Percentiles rank a stretch among this genome's conserved stretches.
phyloP scores from a whole-genome alignment of 495 filamentous ascomycete species.

The Pyrenopolyporus hunteri region DNA sequence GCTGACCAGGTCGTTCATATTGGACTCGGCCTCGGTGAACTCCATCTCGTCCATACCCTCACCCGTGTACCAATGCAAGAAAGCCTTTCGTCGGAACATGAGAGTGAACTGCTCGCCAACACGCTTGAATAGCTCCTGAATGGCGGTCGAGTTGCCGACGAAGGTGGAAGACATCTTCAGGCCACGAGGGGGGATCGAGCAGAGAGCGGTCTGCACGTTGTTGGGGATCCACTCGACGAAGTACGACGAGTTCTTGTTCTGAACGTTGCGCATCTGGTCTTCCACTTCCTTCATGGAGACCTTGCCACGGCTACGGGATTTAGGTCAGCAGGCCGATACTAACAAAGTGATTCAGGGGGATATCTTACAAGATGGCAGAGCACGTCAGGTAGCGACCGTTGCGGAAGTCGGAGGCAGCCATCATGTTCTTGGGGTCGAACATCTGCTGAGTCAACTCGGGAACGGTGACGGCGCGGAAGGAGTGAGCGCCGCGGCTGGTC shows the following conservation, averaged over 20 bases:
- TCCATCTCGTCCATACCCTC: slow-evolving; percentile 99
- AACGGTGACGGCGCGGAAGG: slow-evolving; percentile 96
- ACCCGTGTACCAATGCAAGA: slow-evolving; percentile 99
- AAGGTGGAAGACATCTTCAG: slow-evolving; percentile 99
- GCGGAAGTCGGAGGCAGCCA: slow-evolving; percentile 99
- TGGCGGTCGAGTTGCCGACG: slow-evolving; percentile 98
- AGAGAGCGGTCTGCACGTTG: slow-evolving; percentile 99
- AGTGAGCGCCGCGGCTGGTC: slow-evolving; percentile 91
- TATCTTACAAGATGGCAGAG: slow-evolving; percentile 88
- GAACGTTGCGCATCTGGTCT: slow-evolving; percentile 99
- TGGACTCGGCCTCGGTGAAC: slow-evolving; percentile 99
- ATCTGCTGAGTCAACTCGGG: slow-evolving; percentile 99
- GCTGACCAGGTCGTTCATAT: slow-evolving; percentile 99
- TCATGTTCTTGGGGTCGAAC: slow-evolving; percentile 99
- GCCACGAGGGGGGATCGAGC: slow-evolving; percentile 97
- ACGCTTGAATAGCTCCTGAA: slow-evolving; percentile 99
- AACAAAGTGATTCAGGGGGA: neutral
- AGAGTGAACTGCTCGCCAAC: slow-evolving; percentile 99
- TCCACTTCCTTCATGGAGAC: slow-evolving; percentile 99
- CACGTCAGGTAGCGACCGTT: slow-evolving; percentile 99
- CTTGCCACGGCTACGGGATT: slow-evolving; percentile 80
- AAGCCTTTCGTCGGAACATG: slow-evolving; percentile 99
- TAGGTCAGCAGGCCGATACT: slow-evolving; percentile 38
- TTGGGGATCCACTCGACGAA: slow-evolving; percentile 99
- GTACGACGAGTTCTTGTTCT: slow-evolving; percentile 99